Conservation (phyloP, 2,329 filamentous ascomycete genomes). For the Dothistroma septosporum region DNA sequence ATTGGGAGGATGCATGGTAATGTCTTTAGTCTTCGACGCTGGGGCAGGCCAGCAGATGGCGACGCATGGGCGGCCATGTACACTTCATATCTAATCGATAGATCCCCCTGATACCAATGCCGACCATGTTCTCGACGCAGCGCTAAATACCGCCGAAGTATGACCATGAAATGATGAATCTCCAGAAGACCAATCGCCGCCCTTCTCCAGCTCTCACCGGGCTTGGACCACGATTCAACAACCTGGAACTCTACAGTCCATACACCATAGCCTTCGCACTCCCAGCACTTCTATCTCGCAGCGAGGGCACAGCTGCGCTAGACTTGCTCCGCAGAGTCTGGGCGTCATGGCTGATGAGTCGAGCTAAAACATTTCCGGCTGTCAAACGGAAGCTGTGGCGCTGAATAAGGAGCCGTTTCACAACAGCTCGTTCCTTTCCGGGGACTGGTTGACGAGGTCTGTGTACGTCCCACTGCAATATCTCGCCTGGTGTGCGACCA, state of each 20-base stretch:
- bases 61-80: no score
- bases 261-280: background rate
- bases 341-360: slow-evolving; percentile 7
- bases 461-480: background rate
- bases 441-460: background rate
- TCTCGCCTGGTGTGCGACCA: background rate
- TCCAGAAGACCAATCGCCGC: background rate
- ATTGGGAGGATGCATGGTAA: background rate
- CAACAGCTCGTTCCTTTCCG: background rate
- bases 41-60: no score
- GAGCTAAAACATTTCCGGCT: slow-evolving; percentile 10
- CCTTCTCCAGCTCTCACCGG: background rate
- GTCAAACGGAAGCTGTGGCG: slow-evolving; percentile 11
- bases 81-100: no score
- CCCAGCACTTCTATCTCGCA: background rate
- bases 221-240: background rate
- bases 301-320: background rate
- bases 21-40: no score
- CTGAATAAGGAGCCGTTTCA: background rate
- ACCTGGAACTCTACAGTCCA: background rate
- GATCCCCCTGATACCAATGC: no score
- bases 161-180: background rate
- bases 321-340: slow-evolving; percentile 11
- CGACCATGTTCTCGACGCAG: no score
- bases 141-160: no score